phyloP scores from a whole-genome alignment of 306 rosid genomes.

The Corylus avellana region DNA sequence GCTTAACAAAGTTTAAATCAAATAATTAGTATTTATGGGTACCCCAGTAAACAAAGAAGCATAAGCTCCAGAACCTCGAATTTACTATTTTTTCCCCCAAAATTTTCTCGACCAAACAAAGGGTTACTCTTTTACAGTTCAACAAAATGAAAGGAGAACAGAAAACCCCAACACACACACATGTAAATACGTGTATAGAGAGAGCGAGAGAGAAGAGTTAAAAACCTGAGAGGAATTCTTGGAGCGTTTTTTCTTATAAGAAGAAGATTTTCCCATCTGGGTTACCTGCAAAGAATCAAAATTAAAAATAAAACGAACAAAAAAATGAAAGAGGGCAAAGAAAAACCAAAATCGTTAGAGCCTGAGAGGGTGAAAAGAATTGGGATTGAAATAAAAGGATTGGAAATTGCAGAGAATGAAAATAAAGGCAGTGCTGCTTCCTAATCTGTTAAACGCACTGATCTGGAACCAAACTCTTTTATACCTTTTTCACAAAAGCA shows the following conservation, averaged over 20 bases:
- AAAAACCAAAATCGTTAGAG: not conserved
- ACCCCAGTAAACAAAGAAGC: not conserved
- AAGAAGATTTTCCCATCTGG: conserved; percentile 80
- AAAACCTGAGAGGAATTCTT: conserved; percentile 68
- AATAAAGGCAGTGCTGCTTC: not conserved
- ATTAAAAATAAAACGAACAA: conserved; percentile 19
- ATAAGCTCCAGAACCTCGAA: not conserved
- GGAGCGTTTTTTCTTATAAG: conserved; percentile 61
- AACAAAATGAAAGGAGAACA: not conserved
- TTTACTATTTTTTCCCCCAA: not conserved
- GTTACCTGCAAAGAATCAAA: conserved; percentile 51
- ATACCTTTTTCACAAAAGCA: not conserved
- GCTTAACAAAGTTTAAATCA: not conserved
- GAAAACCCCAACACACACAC: conserved; percentile 20
- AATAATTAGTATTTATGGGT: not conserved
- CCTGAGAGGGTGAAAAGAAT: not conserved
- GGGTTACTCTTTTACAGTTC: not conserved
- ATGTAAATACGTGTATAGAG: not conserved
- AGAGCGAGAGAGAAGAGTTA: not conserved
- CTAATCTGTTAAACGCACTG: not conserved
- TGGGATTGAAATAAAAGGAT: conserved; percentile 6
- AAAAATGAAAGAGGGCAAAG: conserved; percentile 10
- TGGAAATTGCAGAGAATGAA: not conserved
- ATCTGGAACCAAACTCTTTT: not conserved
- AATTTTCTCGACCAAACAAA: not conserved